phyloP scores from a whole-genome alignment of 495 filamentous ascomycete species.

The Hypoxylon intermedium region DNA sequence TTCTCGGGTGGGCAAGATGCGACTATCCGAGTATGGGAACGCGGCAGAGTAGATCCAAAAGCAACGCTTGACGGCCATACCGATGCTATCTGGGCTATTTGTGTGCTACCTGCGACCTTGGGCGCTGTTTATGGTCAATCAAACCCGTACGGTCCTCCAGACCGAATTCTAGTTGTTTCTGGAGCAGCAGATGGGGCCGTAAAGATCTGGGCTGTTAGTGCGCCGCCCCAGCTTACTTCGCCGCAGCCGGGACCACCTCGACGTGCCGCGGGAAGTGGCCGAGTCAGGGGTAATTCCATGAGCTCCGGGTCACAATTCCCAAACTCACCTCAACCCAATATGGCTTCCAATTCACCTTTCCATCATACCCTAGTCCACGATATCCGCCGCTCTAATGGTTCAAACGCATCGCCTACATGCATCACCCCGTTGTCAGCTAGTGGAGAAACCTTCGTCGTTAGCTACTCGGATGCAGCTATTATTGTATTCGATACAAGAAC shows the following conservation, averaged over 20 bases:
- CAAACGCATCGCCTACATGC: conserved; percentile 80
- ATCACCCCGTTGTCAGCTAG: conserved; percentile 84
- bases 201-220: conserved; percentile 91
- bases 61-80: conserved; percentile 93
- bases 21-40: conserved; percentile 92
- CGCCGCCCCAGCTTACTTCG: conserved; percentile 83
- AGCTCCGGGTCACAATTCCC: conserved; percentile 90
- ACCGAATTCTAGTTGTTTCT: conserved; percentile 87
- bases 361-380: conserved; percentile 77
- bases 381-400: conserved; percentile 70
- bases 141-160: conserved; percentile 73
- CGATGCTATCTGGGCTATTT: conserved; percentile 94
- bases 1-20: conserved; percentile 97
- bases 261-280: conserved; percentile 71
- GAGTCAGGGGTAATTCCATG: conserved; percentile 85
- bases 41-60: conserved; percentile 91
- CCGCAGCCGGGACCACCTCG: conserved; percentile 66
- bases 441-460: conserved; percentile 94
- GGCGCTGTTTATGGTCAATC: conserved; percentile 77
- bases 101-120: conserved; percentile 85
- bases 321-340: conserved; percentile 85
- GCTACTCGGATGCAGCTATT: conserved; percentile 87
- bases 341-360: conserved; percentile 67
- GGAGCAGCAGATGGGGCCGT: conserved; percentile 91
- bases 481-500: conserved; percentile 90